These are phyloP conservation scores for Ophiostoma ulmi DNA, from an alignment of 2,329 filamentous ascomycete species.

Conservation along the genomic window DNA sequence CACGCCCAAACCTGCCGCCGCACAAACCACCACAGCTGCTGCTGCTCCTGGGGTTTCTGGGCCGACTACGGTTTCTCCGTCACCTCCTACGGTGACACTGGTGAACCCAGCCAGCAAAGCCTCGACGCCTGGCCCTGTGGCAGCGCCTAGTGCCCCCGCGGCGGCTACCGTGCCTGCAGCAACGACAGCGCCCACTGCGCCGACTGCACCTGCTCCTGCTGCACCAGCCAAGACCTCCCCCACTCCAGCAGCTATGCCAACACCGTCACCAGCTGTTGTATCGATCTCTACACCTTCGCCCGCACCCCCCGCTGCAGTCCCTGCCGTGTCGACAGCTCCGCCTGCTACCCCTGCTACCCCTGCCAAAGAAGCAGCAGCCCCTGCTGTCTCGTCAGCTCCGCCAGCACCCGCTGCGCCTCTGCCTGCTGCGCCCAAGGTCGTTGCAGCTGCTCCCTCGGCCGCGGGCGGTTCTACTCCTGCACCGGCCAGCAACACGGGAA, in stretches of 20 bases:
- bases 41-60: background rate
- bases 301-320: background rate
- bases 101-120: slow-evolving; percentile 10
- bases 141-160: background rate
- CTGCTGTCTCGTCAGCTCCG: background rate
- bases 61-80: background rate
- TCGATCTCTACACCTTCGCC: background rate
- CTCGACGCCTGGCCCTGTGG: background rate
- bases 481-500: background rate
- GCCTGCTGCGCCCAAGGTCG: background rate
- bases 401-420: background rate
- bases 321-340: background rate
- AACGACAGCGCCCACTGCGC: no score
- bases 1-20: background rate
- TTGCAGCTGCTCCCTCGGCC: background rate
- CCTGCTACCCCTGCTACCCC: background rate
- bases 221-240: background rate
- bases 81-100: background rate
- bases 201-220: background rate
- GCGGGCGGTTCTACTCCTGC: background rate
- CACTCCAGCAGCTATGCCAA: background rate
- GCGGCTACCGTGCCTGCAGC: background rate
- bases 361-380: background rate
- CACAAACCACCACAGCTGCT: background rate
- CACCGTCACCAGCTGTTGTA: background rate